Percentiles rank a stretch among this genome's conserved stretches.
Conservation (phyloP, 352 stramenopile genomes). For the Phytophthora cryptogea region DNA sequence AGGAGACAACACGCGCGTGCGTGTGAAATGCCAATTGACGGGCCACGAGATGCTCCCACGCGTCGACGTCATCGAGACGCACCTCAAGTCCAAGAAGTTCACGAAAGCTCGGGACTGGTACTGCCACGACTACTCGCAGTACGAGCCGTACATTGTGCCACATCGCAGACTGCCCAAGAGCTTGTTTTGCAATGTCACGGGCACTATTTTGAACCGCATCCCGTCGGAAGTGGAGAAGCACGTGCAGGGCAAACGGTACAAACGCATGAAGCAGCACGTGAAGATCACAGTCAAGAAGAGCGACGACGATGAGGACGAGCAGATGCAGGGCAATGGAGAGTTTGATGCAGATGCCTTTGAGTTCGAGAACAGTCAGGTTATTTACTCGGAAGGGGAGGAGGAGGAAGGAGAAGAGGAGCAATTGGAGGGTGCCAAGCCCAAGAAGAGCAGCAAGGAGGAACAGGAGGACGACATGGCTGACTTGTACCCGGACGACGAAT, state of each 20-base stretch:
- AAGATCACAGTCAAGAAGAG: conserved; percentile 47
- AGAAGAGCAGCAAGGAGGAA: conserved; percentile 24
- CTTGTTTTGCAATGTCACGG: conserved; percentile 90
- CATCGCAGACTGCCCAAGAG: conserved; percentile 85
- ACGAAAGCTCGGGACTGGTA: conserved; percentile 87
- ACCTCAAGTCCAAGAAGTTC: conserved; percentile 84
- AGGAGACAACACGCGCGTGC: conserved; percentile 49
- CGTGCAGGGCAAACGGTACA: conserved; percentile 88
- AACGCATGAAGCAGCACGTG: conserved; percentile 78
- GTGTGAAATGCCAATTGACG: conserved; percentile 74
- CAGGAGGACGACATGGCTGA: conserved; percentile 63
- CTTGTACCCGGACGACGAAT: conserved; percentile 63
- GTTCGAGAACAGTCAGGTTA: conserved; percentile 77
- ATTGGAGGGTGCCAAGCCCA: conserved; percentile 17
- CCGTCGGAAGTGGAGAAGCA: conserved; percentile 89
- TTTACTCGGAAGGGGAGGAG: conserved; percentile 73
- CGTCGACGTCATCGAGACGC: conserved; percentile 59
- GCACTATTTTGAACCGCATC: conserved; percentile 88
- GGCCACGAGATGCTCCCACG: conserved; percentile 80
- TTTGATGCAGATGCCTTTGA: conserved; percentile 86
- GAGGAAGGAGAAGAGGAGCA: conserved; percentile 41
- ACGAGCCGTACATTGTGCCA: conserved; percentile 89
- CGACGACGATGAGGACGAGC: conserved; percentile 36
- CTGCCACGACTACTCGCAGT: conserved; percentile 90
- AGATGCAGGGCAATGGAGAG: conserved; percentile 33